Base-by-base conservation (phyloP, 2,329 filamentous ascomycete species). In the Malbranchea zuffiana region DNA sequence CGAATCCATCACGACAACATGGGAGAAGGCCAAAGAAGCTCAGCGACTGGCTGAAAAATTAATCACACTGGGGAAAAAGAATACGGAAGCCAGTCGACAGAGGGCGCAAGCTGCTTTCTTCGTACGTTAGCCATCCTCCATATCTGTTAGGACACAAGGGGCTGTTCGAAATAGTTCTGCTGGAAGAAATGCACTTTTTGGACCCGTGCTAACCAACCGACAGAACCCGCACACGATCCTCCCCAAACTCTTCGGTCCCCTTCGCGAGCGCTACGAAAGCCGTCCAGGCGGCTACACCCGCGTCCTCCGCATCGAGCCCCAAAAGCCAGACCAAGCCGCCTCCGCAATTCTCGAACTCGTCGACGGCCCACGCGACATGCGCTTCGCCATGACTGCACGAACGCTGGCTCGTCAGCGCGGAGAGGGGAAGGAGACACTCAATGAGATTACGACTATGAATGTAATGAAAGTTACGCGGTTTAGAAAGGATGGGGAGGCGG, bases 21-120 rank as follows among this genome's bases (percentile, higher is more conserved):
- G 82, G 72, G 79, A 81, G 59, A 96, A 96, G 66, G 90, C 90
- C 32, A 98, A 96, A 65, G 90, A 98, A 67, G 83, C 90, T 13
- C 90, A 98, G 65, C 74, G 83, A 28, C 61, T 96, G 50, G 90
- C 87, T 5, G 90, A 98, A 58, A 92, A 93, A 68, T 69, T 96
- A 48, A 87, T 98, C 53, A 95, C 87, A 3, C 62, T 94, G 50
- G 88, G 83, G 13, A 98, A 96, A 73, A 82, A 79, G 65, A 85
- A 95, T 60, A 93, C 88, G 26, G 80, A 86, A 53, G 82, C 84
- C 13, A 80, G 80, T 43, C 72, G 75, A 58, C 71, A 77, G 55
- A 75, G 74, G 48, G 88, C 86, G n/a, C 67, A 80, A 51, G 75
- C 74, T 25, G 86, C 87, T 51, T 80, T 98, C 58, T 96, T 78